Base-by-base conservation (phyloP, 1,284 basidiomycete species). In the Volvariella surrecta region DNA sequence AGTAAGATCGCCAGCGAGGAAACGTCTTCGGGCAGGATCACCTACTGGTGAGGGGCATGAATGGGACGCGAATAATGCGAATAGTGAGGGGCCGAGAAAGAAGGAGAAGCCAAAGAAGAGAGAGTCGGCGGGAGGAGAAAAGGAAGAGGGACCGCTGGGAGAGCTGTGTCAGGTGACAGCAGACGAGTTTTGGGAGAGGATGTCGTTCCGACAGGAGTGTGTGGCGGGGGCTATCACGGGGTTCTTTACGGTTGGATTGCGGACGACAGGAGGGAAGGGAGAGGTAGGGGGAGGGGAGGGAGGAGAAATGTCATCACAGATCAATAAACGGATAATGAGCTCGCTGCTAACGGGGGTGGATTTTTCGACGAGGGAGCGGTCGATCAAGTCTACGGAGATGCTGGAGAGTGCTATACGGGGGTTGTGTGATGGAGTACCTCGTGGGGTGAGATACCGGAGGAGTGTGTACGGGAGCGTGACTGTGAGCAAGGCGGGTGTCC, bases 171-270 rank as follows among this genome's bases (percentile, higher is more conserved):
- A 68, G 50, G 80, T 84, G 48, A 59, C 67, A 0, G 57, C 76
- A 21, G 83, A 82, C 40, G 91, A 95, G 57, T 97, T 93, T 62
- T 95, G 91, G 89, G 90, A 93, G 61, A 73, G 90, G 11, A 92
- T 97, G 85, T 90, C 85, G 19, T 94, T 89, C 63, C 74, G 93
- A 24, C 93, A 96, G 57, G 93, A 97, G 60, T 96, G 93, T 57
- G 75, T 85, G 37, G 70, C 82, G 50, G 73, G 92, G 2, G 86
- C 88, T 3, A 73, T 94, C 10, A 94, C 90, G 1, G 92, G 87
- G 0, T 97, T 97, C 66, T 95, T 96, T 59, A 74, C 78, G 13
- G 59, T 89, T 47, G 68, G 67, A 22, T 60, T 74, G 49, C 65
- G 68, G 37, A 62, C 51, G 45, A 57, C 55, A 17, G 45, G 50